Evolutionary conservation across 208 protist genomes (phyloP), one percentile per base, ranked within the genome.

Genomic region (Phytomonas francai): DNA sequence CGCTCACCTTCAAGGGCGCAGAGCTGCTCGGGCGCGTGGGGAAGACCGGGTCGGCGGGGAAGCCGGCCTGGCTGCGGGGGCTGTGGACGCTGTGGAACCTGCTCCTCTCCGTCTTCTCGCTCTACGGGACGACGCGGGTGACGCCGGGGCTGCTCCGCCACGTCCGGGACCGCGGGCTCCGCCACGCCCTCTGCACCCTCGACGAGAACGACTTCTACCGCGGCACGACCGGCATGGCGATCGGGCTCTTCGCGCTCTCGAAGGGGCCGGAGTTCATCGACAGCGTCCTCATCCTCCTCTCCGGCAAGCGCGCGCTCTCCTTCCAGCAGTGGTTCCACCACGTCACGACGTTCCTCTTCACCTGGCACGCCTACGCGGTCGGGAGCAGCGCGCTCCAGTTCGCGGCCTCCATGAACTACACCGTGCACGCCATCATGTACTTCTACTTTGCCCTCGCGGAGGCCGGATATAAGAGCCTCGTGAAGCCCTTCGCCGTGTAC

Each of bases 371-470:
- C 11, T 90, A 86, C 71, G 62, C 71, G 42, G 71, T 73, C 60
- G 80, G 80, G 33, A 76, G 74, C 27, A 83, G 79, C 63, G 79
- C 80, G 63, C 80, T 85, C 36, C 83, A 84, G 67, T 91, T 79
- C 60, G 70, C 75, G 68, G 86, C 89, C 19, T 72, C 86, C 22
- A 95, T 98, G 90, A 98, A 98, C 73, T 94, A 95, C 78, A 78
- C 74, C 60, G 95, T 98, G 45, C 97, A 98, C 79, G 78, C 89
- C 29, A 87, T 98, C 83, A 98, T 98, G 96, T 98, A 98, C 81
- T 83, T 87, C 6, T 98, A 98, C 80, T 98, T 97, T 70, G 79
- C 83, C 36, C 66, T 97, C 16, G 76, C 83, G 22, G 89, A 87
- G 54, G 77, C 76, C 22, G 85, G 88, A 22, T 74, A 79, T 60